Evolutionary conservation across 306 rosid genomes (phyloP), one percentile per base, ranked within the genome.

Genomic region (Quercus parvula): DNA sequence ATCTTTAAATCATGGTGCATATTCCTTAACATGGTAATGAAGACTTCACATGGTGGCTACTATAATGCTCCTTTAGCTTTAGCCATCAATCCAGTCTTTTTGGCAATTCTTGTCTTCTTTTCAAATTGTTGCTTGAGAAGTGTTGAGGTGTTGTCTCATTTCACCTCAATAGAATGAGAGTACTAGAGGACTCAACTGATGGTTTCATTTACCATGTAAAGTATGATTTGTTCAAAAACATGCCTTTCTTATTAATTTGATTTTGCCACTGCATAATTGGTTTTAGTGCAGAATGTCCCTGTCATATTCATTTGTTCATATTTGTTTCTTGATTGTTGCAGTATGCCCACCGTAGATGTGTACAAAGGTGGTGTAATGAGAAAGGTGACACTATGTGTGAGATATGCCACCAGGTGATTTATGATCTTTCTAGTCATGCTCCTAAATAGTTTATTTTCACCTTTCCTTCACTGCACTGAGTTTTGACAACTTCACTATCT

Each of bases 311-410:
- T 4, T 8, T 46, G 68, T 77, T 71, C 61, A 56, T 69, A 28
- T 4, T 8, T 46, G 68, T 77, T 71, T 66, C 59, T 69, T 77
- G 59, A 59, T 20, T 75, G 83, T 87, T 87, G 91, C 91, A 96
- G 99, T 96, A 91, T 6, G 99, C 98, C 4, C 99, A 96, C 87
- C 90, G 98, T 38, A 88, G 87, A 82, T 96, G 99, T 71, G 82
- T 96, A 77, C 99, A 96, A 73, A 82, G 90, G 78, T 96, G 99
- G 99, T 96, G 99, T 73, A 88, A 96, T 77, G 99, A 93, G 88
- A 96, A 96, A 84, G 97, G 99, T 41, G 91, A 96, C 84, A 93
- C 94, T 49, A 74, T 82, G 22, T 96, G 99, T 80, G 99, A 96
- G 89, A 96, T 96, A 85, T 96, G 99, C 86, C 98, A 87, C 73